These are phyloP conservation scores for Boletus rubescentipes DNA, from an alignment of 768 basidiomycete genomes.

Conservation along the genomic window DNA sequence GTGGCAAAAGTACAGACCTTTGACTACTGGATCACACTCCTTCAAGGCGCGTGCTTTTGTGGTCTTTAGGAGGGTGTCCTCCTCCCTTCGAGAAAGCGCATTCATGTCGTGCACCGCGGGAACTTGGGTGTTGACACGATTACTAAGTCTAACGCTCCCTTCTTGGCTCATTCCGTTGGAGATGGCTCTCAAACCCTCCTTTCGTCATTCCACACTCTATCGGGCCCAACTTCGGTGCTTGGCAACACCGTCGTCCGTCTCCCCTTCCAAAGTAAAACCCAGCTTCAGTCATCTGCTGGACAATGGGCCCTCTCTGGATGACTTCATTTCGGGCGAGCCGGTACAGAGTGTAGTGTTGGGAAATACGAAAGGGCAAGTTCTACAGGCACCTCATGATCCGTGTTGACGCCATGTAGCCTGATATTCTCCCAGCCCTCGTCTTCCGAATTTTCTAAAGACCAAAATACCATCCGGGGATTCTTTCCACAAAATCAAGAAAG, in stretches of 20 bases:
- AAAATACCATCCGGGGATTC: constrained; percentile 87
- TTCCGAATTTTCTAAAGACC: constrained; percentile 88
- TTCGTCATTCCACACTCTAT: constrained; percentile 9
- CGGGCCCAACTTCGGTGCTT: constrained; percentile 38
- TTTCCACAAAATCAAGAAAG: constrained; percentile 92
- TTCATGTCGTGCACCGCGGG: constrained; percentile 51
- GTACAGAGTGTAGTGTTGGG: constrained; percentile 67
- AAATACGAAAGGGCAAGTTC: constrained; percentile 60
- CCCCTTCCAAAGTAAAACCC: constrained; percentile 32
- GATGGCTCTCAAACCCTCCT: constrained; percentile 16
- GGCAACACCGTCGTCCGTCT: constrained; percentile 43
- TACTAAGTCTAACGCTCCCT: not conserved
- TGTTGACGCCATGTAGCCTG: not conserved
- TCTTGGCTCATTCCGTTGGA: not conserved
- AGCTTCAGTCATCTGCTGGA: constrained; percentile 54
- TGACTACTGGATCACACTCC: constrained; percentile 74
- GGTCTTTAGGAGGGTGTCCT: constrained; percentile 79
- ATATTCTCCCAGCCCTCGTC: constrained; percentile 59
- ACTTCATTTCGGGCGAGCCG: constrained; percentile 68
- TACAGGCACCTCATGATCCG: constrained; percentile 4
- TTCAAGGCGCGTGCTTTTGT: constrained; percentile 77
- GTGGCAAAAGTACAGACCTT: constrained; percentile 41
- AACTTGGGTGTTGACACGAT: constrained; percentile 1
- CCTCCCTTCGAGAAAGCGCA: constrained; percentile 82
- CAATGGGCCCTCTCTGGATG: constrained; percentile 72